Percentiles rank a stretch among this genome's conserved stretches.
Conservation (phyloP, 495 filamentous ascomycete species). For the Penicillium nucicola region DNA sequence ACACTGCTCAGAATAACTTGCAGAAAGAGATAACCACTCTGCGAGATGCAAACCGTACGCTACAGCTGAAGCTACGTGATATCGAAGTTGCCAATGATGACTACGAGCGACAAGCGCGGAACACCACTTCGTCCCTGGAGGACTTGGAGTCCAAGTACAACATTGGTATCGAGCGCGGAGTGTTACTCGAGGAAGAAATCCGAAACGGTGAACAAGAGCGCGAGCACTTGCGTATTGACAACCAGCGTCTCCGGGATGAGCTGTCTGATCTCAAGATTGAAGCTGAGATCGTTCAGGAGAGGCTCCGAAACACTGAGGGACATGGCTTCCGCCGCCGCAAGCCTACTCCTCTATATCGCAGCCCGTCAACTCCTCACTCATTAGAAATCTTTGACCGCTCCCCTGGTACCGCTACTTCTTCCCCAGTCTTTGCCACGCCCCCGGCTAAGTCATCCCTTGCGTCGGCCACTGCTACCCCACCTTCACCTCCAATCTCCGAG, state of each 20-base stretch:
- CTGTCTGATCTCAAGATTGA: conserved; percentile 91
- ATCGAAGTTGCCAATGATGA: conserved; percentile 98
- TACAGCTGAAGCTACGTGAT: conserved; percentile 82
- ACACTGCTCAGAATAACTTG: conserved; percentile 73
- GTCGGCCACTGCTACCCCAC: conserved; percentile 71
- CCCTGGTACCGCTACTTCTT: conserved; percentile 65
- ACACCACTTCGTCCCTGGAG: conserved; percentile 91
- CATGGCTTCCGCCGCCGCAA: conserved; percentile 51
- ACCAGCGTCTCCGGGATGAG: conserved; percentile 84
- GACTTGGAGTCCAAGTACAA: conserved; percentile 97
- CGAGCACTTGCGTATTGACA: conserved; percentile 80
- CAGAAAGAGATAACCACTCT: conserved; percentile 95
- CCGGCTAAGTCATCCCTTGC: conserved; percentile 67
- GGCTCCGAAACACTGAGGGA: conserved; percentile 67
- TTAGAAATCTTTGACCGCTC: conserved; percentile 51
- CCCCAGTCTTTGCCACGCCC: conserved; percentile 69
- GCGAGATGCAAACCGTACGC: conserved; percentile 75
- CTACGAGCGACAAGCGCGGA: conserved; percentile 91
- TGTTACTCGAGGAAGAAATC: conserved; percentile 94
- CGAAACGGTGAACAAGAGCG: conserved; percentile 86
- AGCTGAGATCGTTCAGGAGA: conserved; percentile 89
- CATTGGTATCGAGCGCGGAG: conserved; percentile 81
- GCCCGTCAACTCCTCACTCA: conserved; percentile 47
- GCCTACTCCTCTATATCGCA: conserved; percentile 47
- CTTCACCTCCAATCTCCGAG: conserved; percentile 60